A percentile compares a stretch with the other conserved stretches of the same genome.
These are phyloP conservation scores for Teratosphaeria nubilosa DNA, from an alignment of 2,329 filamentous ascomycete species.

Conservation along the genomic window DNA sequence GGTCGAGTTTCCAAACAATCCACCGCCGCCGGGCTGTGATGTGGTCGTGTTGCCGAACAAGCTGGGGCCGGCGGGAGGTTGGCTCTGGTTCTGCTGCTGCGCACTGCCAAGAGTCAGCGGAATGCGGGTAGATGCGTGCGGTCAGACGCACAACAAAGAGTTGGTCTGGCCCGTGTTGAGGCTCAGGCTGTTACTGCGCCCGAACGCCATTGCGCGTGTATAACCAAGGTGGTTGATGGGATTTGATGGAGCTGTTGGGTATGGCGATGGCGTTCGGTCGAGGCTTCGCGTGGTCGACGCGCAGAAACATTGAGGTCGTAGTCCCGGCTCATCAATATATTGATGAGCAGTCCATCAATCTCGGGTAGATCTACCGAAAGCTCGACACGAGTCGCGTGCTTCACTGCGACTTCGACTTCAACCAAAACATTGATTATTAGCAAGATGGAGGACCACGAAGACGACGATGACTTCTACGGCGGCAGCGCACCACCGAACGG, in stretches of 20 bases:
- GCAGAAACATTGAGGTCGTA: not conserved
- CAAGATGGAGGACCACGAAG: slow-evolving; percentile 42
- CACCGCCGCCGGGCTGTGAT: slow-evolving; percentile 3
- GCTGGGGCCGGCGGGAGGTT: slow-evolving; percentile 14
- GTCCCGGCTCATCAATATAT: not conserved
- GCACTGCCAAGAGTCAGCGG: slow-evolving; percentile 7
- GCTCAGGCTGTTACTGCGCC: slow-evolving; percentile 41
- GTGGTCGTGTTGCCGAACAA: slow-evolving; percentile 17
- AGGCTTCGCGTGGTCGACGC: not conserved
- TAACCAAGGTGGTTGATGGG: no score
- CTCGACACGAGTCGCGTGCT: not conserved
- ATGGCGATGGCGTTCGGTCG: no score
- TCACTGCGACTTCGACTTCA: not conserved
- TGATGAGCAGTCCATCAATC: not conserved
- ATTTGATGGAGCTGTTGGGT: not conserved
- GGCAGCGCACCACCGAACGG: slow-evolving; percentile 16
- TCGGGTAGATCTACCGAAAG: not conserved
- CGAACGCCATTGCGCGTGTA: slow-evolving; percentile 29
- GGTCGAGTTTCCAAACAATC: slow-evolving; percentile 13
- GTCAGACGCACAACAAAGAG: slow-evolving; percentile 24
- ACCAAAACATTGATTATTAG: not conserved
- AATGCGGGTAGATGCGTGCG: slow-evolving; percentile 3
- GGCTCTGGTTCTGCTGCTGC: slow-evolving; percentile 7
- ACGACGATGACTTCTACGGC: slow-evolving; percentile 43
- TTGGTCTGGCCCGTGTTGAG: slow-evolving; percentile 44